phyloP scores from a whole-genome alignment of 1,284 basidiomycete genomes.

The Blastosporella zonata region DNA sequence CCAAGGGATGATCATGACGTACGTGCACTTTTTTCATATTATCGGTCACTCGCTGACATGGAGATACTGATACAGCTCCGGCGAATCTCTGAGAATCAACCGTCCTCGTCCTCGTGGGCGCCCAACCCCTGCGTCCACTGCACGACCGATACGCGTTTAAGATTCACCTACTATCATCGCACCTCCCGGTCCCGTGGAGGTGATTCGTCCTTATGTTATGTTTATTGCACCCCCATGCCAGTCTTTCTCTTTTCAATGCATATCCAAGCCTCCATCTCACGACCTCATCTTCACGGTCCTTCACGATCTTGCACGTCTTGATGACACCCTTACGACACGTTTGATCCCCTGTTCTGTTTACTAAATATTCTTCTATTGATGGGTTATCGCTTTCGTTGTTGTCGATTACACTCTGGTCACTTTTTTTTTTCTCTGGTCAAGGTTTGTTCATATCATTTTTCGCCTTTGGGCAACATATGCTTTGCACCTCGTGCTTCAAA shows the following conservation, averaged over 20 bases:
- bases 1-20: slow-evolving; percentile 49
- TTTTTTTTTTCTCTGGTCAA: background rate
- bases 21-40: slow-evolving; percentile 27
- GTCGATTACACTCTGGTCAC: slow-evolving; percentile 8
- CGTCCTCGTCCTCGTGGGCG: slow-evolving; percentile 63
- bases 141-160: slow-evolving; percentile 36
- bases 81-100: slow-evolving; percentile 59
- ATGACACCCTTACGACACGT: slow-evolving; percentile 13
- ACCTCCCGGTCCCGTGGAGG: background rate
- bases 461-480: slow-evolving; percentile 8
- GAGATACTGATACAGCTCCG: slow-evolving; percentile 39
- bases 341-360: slow-evolving; percentile 2
- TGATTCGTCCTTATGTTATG: slow-evolving; percentile 16
- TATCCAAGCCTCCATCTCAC: slow-evolving; percentile 1
- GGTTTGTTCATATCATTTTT: background rate
- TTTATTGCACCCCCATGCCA: slow-evolving; percentile 15
- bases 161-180: background rate
- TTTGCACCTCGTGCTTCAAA: too few relatives aligned
- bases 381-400: slow-evolving; percentile 13
- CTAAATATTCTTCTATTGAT: slow-evolving; percentile 7
- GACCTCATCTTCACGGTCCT: slow-evolving; percentile 6
- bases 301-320: slow-evolving; percentile 10
- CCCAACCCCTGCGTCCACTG: slow-evolving; percentile 42
- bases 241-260: slow-evolving; percentile 8
- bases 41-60: background rate